phyloP scores from a whole-genome alignment of 2,329 filamentous ascomycete species.

The Geosmithia morbida region DNA sequence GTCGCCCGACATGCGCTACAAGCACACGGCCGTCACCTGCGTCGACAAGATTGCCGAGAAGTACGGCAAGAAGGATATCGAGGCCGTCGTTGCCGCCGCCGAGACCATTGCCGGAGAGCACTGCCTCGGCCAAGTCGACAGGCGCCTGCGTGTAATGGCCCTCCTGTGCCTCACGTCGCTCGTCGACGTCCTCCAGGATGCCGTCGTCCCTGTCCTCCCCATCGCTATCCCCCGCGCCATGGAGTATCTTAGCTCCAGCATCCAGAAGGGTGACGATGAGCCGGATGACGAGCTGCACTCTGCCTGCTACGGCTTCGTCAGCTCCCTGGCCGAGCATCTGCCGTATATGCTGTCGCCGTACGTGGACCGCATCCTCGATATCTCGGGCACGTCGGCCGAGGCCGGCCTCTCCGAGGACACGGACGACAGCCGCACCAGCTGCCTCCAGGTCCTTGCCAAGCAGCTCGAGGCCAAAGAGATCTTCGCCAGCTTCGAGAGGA shows the following conservation, averaged over 20 bases:
- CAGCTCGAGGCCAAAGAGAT: slow-evolving; percentile 65
- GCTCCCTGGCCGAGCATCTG: slow-evolving; percentile 65
- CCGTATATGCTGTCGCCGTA: slow-evolving; percentile 81
- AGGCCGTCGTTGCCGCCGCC: slow-evolving; percentile 61
- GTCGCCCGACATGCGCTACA: slow-evolving; percentile 58
- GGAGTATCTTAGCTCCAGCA: slow-evolving; percentile 51
- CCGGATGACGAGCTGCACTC: slow-evolving; percentile 58
- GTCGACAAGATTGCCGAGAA: slow-evolving; percentile 89
- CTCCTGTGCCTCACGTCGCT: slow-evolving; percentile 79
- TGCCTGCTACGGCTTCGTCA: slow-evolving; percentile 67
- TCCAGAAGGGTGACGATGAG: slow-evolving; percentile 25
- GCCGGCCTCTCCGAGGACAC: slow-evolving; percentile 45
- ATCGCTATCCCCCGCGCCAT: slow-evolving; percentile 59
- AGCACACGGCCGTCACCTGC: slow-evolving; percentile 75
- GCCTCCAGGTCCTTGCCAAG: slow-evolving; percentile 61
- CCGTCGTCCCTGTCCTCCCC: slow-evolving; percentile 72
- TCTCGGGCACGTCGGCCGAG: slow-evolving; percentile 59
- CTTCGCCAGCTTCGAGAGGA: slow-evolving; percentile 57
- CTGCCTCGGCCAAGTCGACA: slow-evolving; percentile 62
- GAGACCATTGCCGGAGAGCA: slow-evolving; percentile 60
- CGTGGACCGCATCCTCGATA: slow-evolving; percentile 54
- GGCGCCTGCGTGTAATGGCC: slow-evolving; percentile 66
- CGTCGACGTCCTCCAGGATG: slow-evolving; percentile 75
- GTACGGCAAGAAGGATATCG: slow-evolving; percentile 83
- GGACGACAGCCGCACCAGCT: slow-evolving; percentile 50